phyloP scores from a whole-genome alignment of 2,329 filamentous ascomycete genomes.

The Phaeoacremonium minimum region DNA sequence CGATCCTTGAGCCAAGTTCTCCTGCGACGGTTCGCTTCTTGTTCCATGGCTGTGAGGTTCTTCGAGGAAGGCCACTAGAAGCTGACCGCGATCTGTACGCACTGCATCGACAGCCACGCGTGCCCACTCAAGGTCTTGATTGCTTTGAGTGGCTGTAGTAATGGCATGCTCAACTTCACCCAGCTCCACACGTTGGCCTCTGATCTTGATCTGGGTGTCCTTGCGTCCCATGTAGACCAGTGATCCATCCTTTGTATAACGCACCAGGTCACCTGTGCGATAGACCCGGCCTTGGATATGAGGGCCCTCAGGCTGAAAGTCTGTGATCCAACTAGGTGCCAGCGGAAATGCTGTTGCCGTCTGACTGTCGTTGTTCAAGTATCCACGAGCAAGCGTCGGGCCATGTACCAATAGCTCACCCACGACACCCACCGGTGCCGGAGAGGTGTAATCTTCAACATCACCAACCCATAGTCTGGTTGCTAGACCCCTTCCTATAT shows the following conservation, averaged over 20 bases:
- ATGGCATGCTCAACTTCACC: slow-evolving; percentile 40
- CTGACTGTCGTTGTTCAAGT: neutral
- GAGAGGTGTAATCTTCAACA: slow-evolving; percentile 11
- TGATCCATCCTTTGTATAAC: slow-evolving; percentile 2
- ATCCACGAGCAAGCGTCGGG: slow-evolving; percentile 29
- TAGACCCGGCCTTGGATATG: slow-evolving; percentile 2
- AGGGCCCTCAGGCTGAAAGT: too few species aligned
- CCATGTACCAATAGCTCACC: slow-evolving; percentile 28
- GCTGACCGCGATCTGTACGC: too few species aligned
- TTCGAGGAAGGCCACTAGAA: too few species aligned
- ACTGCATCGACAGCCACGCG: too few species aligned
- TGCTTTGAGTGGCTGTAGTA: too few species aligned
- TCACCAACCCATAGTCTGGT: slow-evolving; percentile 15
- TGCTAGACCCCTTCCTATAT: slow-evolving; percentile 11
- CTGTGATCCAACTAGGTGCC: neutral
- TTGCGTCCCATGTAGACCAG: slow-evolving; percentile 5
- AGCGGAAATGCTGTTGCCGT: neutral
- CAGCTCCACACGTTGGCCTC: slow-evolving; percentile 15
- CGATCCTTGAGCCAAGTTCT: too few species aligned
- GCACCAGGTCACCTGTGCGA: slow-evolving; percentile 7
- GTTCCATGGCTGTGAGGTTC: too few species aligned
- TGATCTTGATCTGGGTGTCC: slow-evolving; percentile 8
- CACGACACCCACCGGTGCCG: slow-evolving; percentile 16
- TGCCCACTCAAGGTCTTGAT: too few species aligned
- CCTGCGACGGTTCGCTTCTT: too few species aligned